Conservation (phyloP, 2,329 filamentous ascomycete genomes). For the Trichophyton rubrum region DNA sequence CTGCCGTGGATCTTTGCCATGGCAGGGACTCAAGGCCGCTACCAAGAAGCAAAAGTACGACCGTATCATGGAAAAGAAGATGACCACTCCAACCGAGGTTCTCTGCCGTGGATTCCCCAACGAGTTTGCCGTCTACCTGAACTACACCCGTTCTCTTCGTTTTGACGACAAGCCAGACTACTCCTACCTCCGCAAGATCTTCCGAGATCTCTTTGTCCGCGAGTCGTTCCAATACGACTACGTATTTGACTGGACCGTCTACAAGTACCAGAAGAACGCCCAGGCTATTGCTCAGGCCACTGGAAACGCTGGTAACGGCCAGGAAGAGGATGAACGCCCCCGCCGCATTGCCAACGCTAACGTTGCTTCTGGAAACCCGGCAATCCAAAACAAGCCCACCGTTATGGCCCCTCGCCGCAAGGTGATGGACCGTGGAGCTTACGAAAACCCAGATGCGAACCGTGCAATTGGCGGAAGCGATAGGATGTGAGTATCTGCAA, state of each 20-base stretch:
- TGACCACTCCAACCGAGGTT: slow-evolving; percentile 97
- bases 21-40: slow-evolving; percentile 96
- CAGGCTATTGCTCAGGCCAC: slow-evolving; percentile 82
- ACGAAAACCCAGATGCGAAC: slow-evolving; percentile 58
- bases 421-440: slow-evolving; percentile 55
- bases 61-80: slow-evolving; percentile 99
- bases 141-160: slow-evolving; percentile 95
- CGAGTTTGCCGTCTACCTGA: slow-evolving; percentile 98
- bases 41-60: slow-evolving; percentile 99
- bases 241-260: slow-evolving; percentile 99
- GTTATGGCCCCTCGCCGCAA: slow-evolving; percentile 70
- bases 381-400: slow-evolving; percentile 52
- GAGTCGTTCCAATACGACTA: slow-evolving; percentile 99
- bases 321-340: slow-evolving; percentile 62
- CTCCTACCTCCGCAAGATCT: slow-evolving; percentile 99
- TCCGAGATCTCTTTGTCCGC: slow-evolving; percentile 96
- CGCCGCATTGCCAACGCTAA: slow-evolving; percentile 55
- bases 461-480: slow-evolving; percentile 68
- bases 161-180: slow-evolving; percentile 99
- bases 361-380: slow-evolving; percentile 42
- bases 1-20: slow-evolving; percentile 94
- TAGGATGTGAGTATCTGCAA: slow-evolving; percentile 87
- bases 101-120: slow-evolving; percentile 98
- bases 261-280: slow-evolving; percentile 99
- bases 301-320: slow-evolving; percentile 49